phyloP scores from a whole-genome alignment of 305 asterid genomes.

The Andrographis paniculata region DNA sequence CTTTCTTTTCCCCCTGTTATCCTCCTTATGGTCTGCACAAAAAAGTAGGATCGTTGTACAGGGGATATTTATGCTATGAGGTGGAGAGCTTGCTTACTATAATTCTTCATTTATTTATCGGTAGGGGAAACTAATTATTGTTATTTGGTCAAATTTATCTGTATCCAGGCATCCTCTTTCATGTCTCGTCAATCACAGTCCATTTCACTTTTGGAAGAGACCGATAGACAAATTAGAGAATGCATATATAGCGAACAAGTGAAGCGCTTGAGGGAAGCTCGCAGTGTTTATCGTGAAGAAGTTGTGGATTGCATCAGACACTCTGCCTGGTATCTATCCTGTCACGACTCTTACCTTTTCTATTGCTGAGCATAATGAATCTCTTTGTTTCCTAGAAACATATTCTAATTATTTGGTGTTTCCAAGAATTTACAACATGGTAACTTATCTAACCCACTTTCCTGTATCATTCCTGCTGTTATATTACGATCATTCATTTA shows the following conservation, averaged over 20 bases:
- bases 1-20: neutral
- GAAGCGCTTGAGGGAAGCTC: constrained; percentile 87
- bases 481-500: neutral
- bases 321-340: constrained; percentile 71
- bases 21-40: too few relatives aligned
- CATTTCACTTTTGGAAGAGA: constrained; percentile 70
- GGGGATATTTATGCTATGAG: constrained; percentile 6
- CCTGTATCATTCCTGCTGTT: constrained; percentile 1
- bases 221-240: constrained; percentile 83
- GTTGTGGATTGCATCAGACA: constrained; percentile 90
- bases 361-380: neutral
- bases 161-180: constrained; percentile 69
- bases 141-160: constrained; percentile 10
- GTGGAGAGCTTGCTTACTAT: constrained; percentile 9
- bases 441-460: constrained; percentile 4
- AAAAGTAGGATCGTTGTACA: neutral
- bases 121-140: neutral
- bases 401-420: too few relatives aligned
- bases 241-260: constrained; percentile 54
- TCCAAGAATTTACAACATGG: too few relatives aligned
- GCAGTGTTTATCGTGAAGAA: constrained; percentile 73
- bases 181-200: constrained; percentile 80
- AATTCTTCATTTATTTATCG: constrained; percentile 5
- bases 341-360: neutral
- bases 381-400: too few relatives aligned